Percentiles rank a stretch among this genome's conserved stretches.
phyloP scores from a whole-genome alignment of 2,329 filamentous ascomycete species.

The Mycocentrospora acerina region DNA sequence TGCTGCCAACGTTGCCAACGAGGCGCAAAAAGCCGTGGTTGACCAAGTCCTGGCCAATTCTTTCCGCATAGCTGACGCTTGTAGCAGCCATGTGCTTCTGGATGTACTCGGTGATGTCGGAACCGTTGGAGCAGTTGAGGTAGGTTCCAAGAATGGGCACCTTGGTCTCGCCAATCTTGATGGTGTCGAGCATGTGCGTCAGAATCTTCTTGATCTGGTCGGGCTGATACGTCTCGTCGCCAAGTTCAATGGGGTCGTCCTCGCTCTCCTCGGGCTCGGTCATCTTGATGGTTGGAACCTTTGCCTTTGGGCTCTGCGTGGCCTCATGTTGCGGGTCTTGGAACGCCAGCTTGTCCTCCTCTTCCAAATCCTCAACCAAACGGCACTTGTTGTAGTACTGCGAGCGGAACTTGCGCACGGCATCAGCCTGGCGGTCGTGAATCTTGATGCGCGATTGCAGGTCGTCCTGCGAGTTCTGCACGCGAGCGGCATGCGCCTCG shows the following conservation, averaged over 20 bases:
- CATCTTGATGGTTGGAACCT: constrained; percentile 85
- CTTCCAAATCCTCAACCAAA: constrained; percentile 91
- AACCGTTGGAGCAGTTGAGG: constrained; percentile 84
- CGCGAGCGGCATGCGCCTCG: constrained; percentile 85
- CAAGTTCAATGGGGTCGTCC: constrained; percentile 88
- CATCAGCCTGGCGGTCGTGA: constrained; percentile 87
- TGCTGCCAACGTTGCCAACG: constrained; percentile 90
- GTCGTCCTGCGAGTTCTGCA: constrained; percentile 94
- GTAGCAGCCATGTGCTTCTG: constrained; percentile 83
- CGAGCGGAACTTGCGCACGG: constrained; percentile 88
- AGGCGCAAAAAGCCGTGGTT: constrained; percentile 82
- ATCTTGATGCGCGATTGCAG: constrained; percentile 87
- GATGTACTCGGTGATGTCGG: constrained; percentile 94
- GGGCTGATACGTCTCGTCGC: constrained; percentile 80
- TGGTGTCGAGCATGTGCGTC: constrained; percentile 78
- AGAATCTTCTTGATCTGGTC: constrained; percentile 92
- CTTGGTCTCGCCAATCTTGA: constrained; percentile 88
- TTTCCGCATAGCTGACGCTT: constrained; percentile 87
- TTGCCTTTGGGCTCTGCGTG: constrained; percentile 55
- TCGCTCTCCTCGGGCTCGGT: constrained; percentile 64
- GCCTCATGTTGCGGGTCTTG: constrained; percentile 69
- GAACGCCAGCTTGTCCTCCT: constrained; percentile 98
- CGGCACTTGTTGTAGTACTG: constrained; percentile 99
- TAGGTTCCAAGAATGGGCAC: constrained; percentile 95
- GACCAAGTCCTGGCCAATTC: constrained; percentile 91